Percentiles rank a stretch among this genome's conserved stretches.
Conservation (phyloP, 768 basidiomycete genomes). For the Clitopilus hobsonii region DNA sequence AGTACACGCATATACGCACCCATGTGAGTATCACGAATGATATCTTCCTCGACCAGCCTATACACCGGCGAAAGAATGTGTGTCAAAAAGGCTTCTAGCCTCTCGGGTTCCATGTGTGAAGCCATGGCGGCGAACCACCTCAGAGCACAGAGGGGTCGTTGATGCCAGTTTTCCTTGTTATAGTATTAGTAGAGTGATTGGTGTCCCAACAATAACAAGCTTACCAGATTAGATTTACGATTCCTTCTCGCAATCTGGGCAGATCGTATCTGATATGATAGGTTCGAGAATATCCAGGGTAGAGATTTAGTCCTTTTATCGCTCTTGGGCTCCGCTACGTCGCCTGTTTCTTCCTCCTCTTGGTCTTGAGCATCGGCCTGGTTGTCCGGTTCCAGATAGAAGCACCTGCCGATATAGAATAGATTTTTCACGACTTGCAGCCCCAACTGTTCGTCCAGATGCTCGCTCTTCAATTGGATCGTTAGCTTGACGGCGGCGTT, state of each 20-base stretch:
- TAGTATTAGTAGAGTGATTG: slow-evolving; percentile 4
- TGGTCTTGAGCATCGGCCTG: slow-evolving; percentile 23
- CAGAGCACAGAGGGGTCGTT: slow-evolving; percentile 74
- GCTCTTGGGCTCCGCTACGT: slow-evolving; percentile 21
- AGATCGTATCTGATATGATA: slow-evolving; percentile 83
- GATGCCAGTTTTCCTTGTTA: slow-evolving; percentile 72
- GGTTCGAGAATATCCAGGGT: slow-evolving; percentile 90
- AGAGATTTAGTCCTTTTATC: slow-evolving; percentile 43
- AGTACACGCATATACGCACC: slow-evolving; percentile 40
- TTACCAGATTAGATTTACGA: slow-evolving; percentile 24
- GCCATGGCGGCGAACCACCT: slow-evolving; percentile 95
- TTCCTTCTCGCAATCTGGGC: slow-evolving; percentile 69
- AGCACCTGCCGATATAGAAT: slow-evolving; percentile 89
- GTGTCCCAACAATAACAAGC: slow-evolving; percentile 30
- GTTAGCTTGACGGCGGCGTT: slow-evolving; percentile 71
- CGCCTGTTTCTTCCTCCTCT: slow-evolving; percentile 25
- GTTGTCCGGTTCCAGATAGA: slow-evolving; percentile 32
- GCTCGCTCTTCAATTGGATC: slow-evolving; percentile 75
- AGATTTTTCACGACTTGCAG: slow-evolving; percentile 90
- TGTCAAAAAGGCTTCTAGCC: slow-evolving; percentile 65
- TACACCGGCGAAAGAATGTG: slow-evolving; percentile 87
- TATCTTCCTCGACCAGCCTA: slow-evolving; percentile 84
- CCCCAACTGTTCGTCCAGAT: slow-evolving; percentile 67
- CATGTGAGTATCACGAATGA: slow-evolving; percentile 71
- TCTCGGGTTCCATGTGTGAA: slow-evolving; percentile 54